A percentile compares a stretch with the other conserved stretches of the same genome.
phyloP scores from a whole-genome alignment of 352 stramenopile species.

The Thalassiosira hispida region DNA sequence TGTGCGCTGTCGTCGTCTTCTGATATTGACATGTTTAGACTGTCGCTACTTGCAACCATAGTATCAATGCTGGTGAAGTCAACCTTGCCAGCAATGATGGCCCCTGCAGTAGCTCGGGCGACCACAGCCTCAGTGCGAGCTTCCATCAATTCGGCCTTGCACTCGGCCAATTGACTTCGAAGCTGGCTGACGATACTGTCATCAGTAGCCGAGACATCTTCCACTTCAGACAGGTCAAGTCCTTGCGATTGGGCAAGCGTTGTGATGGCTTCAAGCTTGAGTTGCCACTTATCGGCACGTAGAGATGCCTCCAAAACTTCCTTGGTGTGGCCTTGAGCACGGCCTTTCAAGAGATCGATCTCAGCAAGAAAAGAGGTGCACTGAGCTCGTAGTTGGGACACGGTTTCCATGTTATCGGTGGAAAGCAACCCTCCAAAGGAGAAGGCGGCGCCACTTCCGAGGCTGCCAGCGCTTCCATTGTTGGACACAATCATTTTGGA shows the following conservation, averaged over 20 bases:
- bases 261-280: conserved; percentile 57
- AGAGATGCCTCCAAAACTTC: conserved; percentile 64
- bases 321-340: conserved; percentile 23
- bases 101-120: conserved; percentile 56
- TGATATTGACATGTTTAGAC: conserved; percentile 42
- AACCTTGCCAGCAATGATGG: conserved; percentile 56
- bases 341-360: conserved; percentile 50
- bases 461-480: not conserved
- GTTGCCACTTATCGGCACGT: conserved; percentile 70
- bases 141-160: conserved; percentile 55
- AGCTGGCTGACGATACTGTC: conserved; percentile 57
- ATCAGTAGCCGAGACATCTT: conserved; percentile 25
- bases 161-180: conserved; percentile 57
- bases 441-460: not conserved
- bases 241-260: conserved; percentile 54
- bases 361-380: conserved; percentile 56
- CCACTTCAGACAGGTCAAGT: conserved; percentile 50
- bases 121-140: conserved; percentile 60
- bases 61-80: conserved; percentile 43
- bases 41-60: conserved; percentile 49
- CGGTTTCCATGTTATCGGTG: conserved; percentile 18
- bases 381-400: conserved; percentile 35
- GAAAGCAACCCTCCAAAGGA: not conserved
- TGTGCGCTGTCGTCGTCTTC: conserved; percentile 53
- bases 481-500: conserved; percentile 48